Conservation (phyloP, 164 flowering plant genomes). For the Brasenia schreberi region DNA sequence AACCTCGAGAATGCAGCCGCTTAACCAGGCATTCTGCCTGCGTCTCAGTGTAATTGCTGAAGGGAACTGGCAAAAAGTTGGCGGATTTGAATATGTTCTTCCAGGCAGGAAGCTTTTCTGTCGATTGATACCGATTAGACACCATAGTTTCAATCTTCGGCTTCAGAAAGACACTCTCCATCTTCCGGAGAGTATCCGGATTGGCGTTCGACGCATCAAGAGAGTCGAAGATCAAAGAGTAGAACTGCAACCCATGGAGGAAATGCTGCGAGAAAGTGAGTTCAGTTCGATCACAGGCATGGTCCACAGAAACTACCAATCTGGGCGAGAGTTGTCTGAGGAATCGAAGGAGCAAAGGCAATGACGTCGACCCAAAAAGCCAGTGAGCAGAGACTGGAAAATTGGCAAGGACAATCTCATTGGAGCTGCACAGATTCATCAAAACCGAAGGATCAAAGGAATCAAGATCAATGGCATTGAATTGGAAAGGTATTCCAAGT, state of each 20-base stretch:
- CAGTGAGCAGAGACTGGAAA: constrained; percentile 28
- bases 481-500: constrained; percentile 35
- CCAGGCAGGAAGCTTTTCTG: constrained; percentile 1
- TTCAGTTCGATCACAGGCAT: constrained; percentile 53
- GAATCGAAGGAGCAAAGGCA: constrained; percentile 32
- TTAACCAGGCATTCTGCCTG: constrained; percentile 76
- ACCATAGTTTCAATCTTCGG: constrained; percentile 52
- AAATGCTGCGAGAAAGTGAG: constrained; percentile 54
- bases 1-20: constrained; percentile 58
- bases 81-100: constrained; percentile 43
- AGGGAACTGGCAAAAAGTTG: constrained; percentile 32
- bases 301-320: constrained; percentile 55
- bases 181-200: constrained; percentile 41
- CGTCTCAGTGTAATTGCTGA: constrained; percentile 49
- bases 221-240: constrained; percentile 44
- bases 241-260: constrained; percentile 38
- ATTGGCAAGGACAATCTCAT: constrained; percentile 57
- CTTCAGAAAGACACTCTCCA: constrained; percentile 51
- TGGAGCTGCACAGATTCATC: not conserved
- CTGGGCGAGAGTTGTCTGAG: constrained; percentile 61
- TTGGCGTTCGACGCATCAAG: constrained; percentile 46
- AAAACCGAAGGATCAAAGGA: constrained; percentile 1
- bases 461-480: constrained; percentile 44
- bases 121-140: constrained; percentile 20
- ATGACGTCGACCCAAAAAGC: not conserved